A percentile compares a stretch with the other conserved stretches of the same genome.
phyloP scores from a whole-genome alignment of 2,329 filamentous ascomycete species.

The Nemania abortiva region DNA sequence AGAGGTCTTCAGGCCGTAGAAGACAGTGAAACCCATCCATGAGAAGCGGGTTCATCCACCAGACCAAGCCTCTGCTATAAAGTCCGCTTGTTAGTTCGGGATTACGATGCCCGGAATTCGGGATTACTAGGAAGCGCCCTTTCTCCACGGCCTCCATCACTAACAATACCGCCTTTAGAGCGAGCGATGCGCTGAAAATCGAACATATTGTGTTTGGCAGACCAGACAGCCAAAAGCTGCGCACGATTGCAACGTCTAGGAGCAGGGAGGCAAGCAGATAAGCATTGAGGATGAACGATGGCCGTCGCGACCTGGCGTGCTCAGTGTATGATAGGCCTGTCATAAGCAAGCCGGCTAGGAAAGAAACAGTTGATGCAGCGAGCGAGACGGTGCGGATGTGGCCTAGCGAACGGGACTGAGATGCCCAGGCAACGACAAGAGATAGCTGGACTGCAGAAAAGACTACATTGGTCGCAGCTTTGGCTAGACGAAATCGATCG shows the following conservation, averaged over 20 bases:
- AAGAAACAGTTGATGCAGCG: slow-evolving; percentile 41
- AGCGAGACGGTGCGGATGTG: no score
- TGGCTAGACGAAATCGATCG: no score
- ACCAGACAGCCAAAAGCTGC: slow-evolving; percentile 57
- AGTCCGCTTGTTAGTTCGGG: slow-evolving; percentile 52
- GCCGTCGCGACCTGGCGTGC: slow-evolving; percentile 48
- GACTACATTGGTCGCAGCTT: no score
- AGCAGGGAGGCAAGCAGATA: slow-evolving; percentile 59
- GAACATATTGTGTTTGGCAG: slow-evolving; percentile 44
- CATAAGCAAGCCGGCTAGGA: slow-evolving; percentile 27
- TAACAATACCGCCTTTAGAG: slow-evolving; percentile 54
- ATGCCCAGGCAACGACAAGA: no score
- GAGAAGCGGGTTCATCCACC: slow-evolving; percentile 54
- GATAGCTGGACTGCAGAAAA: no score
- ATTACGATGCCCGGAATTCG: slow-evolving; percentile 56
- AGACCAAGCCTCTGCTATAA: slow-evolving; percentile 49
- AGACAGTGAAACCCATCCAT: slow-evolving; percentile 52
- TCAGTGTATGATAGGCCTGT: slow-evolving; percentile 34
- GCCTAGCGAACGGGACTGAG: no score
- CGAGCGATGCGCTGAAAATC: slow-evolving; percentile 54
- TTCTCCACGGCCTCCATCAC: slow-evolving; percentile 57
- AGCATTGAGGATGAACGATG: slow-evolving; percentile 57
- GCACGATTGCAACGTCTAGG: slow-evolving; percentile 57
- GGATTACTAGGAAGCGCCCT: slow-evolving; percentile 53
- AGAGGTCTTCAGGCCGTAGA: slow-evolving; percentile 52